Evolutionary conservation across 2,329 filamentous ascomycete species (phyloP).

Genomic region (Canariomyces notabilis): DNA sequence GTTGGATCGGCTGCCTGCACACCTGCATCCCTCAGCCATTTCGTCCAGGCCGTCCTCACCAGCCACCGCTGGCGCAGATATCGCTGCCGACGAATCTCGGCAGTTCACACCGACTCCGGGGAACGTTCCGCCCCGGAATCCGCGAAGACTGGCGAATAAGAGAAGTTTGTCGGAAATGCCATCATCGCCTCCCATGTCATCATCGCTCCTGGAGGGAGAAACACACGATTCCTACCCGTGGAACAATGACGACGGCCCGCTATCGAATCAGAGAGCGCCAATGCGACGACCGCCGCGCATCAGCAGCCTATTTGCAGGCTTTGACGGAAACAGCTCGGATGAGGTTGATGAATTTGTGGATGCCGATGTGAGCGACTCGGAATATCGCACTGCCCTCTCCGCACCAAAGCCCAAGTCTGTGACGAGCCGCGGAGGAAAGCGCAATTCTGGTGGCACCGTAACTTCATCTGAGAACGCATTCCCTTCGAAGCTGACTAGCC

Average conservation of each 20-base stretch:
- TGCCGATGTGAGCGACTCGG: conserved; percentile 58
- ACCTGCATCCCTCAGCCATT: conserved; percentile 75
- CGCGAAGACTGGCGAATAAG: conserved; percentile 47
- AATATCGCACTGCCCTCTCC: conserved; percentile 61
- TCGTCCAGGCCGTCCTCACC: conserved; percentile 56
- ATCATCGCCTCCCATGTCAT: conserved; percentile 42
- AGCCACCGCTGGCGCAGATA: conserved; percentile 26
- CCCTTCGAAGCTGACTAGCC: conserved; percentile 28
- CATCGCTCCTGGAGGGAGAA: conserved; percentile 30
- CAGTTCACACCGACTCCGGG: conserved; percentile 49
- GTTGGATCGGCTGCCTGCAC: conserved; percentile 66
- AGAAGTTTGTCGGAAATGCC: conserved; percentile 44
- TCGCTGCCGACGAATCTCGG: conserved; percentile 34
- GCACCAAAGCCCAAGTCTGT: conserved; percentile 51
- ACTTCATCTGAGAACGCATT: conserved; percentile 41
- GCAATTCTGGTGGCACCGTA: conserved; percentile 36
- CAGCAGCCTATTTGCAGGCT: conserved; percentile 82
- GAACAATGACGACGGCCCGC: conserved; percentile 74
- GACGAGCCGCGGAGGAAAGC: conserved; percentile 36
- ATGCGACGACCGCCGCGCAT: conserved; percentile 67
- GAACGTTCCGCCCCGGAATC: conserved; percentile 55
- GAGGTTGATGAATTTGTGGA: conserved; percentile 60
- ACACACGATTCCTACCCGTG: conserved; percentile 66
- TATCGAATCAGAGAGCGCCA: conserved; percentile 55
- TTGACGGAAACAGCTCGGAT: conserved; percentile 66